Base-by-base conservation (phyloP, 305 asterid species). In the Fraxinus floribunda region DNA sequence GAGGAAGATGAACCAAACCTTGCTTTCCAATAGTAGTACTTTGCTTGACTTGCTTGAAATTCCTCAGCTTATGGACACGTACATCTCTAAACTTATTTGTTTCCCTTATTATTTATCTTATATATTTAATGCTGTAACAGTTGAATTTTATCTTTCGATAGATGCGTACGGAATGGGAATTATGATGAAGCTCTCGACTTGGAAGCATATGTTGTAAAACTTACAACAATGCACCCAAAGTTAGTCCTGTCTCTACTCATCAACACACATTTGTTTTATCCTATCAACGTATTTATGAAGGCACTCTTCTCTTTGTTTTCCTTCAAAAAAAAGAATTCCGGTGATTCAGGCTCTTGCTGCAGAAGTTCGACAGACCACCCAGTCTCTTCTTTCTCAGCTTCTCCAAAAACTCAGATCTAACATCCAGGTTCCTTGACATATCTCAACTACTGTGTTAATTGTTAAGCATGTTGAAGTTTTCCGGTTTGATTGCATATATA, bases 21-120 rank as follows among this genome's bases (percentile, higher is more conserved):
- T 94, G 75, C 91, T 94, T 72, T 89, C 92, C 80, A 94, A 94
- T 78, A 97, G 92, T 80, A 92, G 97, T 88, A 90, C 97, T 81
- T 90, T 94, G 88, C 97, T 94, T 83, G 98, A 94, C 89, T 89
- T 94, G 88, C 98, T 94, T 78, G 98, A 94, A 92, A 93, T 93
- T 85, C 98, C 98, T 86, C 98, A 94, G 86, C 97, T 94, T 85
- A 94, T 94, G 98, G 97, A 93, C 87, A 94, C 97, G 97, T 94
- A 91, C 52, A 91, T 88, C 72, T 84, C 83, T 20, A 39, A 82
- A 57, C 86, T 73, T 26, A 32, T 78, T 52, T 73, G n/a, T 79
- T 36, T 11, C 2, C 71, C 62, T 77, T 60, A 52, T 72, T 11
- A 55, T 66, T 79, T 79, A 38, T 76, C 77, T 76, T 15, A 44